Base-by-base conservation (phyloP, 2,329 filamentous ascomycete species). In the Exophiala dermatitidis region DNA sequence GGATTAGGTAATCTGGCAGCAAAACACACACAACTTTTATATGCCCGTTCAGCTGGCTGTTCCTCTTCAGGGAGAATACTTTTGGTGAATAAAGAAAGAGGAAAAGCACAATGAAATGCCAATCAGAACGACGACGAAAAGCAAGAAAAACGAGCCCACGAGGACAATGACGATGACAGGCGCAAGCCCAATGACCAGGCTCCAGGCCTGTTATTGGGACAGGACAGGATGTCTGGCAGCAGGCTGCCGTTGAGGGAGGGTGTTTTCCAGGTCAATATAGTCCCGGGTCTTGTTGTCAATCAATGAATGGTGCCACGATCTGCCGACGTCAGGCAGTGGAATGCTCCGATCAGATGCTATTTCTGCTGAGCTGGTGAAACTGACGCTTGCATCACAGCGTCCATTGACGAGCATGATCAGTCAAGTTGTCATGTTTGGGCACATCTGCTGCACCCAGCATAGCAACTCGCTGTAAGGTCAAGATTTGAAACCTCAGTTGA, bases 311-410 rank as follows among this genome's bases (percentile, higher is more conserved):
- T 10, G n/a, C 6, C 29, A 45, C 10, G 28, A 12, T 45, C 29
- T 26, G 38, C 19, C 38, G 9, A 26, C 5, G 42, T 12, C 28
- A 31, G 6, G 38, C 9, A 34, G 41, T 40, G 30, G 40, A 26
- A 26, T 41, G 38, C 38, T 41, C 48, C 51, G 51, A 51, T 46
- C 48, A 48, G 54, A 53, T 53, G 38, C 50, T 57, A 57, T 51
- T 57, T 51, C 54, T 44, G 53, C 48, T 12, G n/a, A 37, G 33
- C 32, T 19, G 37, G 37, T 45, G 46, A 50, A 57, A 50, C 44
- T 43, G 47, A 53, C 48, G 47, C 46, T 40, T 47, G 44, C 48
- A 41, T 50, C 53, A 56, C 43, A 49, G 43, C 54, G 46, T 48
- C 19, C 29, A 34, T 31, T 40, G 33, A 36, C 19, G 19, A 37